These are phyloP conservation scores for Mycena sanguinolenta DNA, from an alignment of 768 basidiomycete genomes.

Conservation along the genomic window DNA sequence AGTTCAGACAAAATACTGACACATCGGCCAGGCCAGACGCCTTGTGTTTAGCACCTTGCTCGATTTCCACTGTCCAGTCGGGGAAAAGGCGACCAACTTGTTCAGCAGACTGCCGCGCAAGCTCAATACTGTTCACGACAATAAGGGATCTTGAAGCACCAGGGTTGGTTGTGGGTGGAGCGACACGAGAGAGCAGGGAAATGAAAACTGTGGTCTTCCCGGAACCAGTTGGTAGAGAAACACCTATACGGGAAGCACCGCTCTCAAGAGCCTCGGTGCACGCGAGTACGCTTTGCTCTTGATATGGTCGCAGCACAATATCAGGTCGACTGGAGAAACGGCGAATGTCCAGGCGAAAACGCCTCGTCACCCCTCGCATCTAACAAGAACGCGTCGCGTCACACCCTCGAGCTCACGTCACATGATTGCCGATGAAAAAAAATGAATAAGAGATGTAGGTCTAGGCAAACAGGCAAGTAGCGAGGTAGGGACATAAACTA, in stretches of 20 bases:
- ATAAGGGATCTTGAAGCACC: slow-evolving; percentile 75
- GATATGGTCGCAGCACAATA: slow-evolving; percentile 84
- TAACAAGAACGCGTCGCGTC: slow-evolving; percentile 5
- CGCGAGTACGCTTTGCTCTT: slow-evolving; percentile 82
- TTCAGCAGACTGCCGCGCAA: slow-evolving; percentile 87
- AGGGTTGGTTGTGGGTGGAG: slow-evolving; percentile 56
- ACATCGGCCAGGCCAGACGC: slow-evolving; percentile 89
- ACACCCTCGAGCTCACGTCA: not conserved
- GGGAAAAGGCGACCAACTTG: slow-evolving; percentile 79
- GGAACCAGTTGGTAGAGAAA: slow-evolving; percentile 88
- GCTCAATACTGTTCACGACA: slow-evolving; percentile 90
- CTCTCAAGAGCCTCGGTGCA: slow-evolving; percentile 78
- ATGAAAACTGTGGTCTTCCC: slow-evolving; percentile 95
- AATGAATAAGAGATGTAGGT: slow-evolving; percentile 27
- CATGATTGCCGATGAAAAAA: not conserved
- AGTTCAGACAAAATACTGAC: slow-evolving; percentile 58
- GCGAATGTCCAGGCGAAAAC: not conserved
- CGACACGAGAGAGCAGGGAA: slow-evolving; percentile 77
- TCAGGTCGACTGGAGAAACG: slow-evolving; percentile 41
- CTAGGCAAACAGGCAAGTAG: slow-evolving; percentile 26
- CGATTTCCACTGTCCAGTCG: slow-evolving; percentile 87
- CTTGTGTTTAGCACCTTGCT: slow-evolving; percentile 83
- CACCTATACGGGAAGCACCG: slow-evolving; percentile 83
- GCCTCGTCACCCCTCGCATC: too few relatives aligned
- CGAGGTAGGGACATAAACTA: slow-evolving; percentile 12